Base-by-base conservation (phyloP, 352 stramenopile genomes). In the Vaucheria bursata region DNA sequence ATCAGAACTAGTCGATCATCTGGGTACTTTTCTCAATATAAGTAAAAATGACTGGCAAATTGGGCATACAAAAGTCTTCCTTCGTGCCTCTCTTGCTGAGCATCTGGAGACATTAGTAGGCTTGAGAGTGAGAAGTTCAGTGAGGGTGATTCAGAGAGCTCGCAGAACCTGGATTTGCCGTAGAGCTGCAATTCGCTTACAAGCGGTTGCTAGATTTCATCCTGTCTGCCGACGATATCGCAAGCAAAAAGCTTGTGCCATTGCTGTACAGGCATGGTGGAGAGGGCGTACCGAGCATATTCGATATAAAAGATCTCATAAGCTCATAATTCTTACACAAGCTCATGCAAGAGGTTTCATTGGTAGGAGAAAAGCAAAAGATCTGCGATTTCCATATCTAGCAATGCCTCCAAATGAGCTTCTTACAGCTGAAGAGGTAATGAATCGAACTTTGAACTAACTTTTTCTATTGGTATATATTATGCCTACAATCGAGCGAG, bases 21-120 rank as follows among this genome's bases (percentile, higher is more conserved):
- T 86, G 12, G 75, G 75, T 52, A 38, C 25, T 5, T 45, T 78
- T 38, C 77, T 86, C 32, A 74, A 73, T 34, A 73, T 80, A 32
- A 74, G 67, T n/a, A 33, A 67, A 39, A 33, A 79, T 1, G 82
- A 85, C 70, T 86, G 82, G 82, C 82, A 86, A 71, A 73, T 86
- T 25, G 81, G 81, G 3, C 78, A 82, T 45, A 81, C 81, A n/a
- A 85, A 85, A 69, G 78, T 80, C 8, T 80, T 80, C 75, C 68
- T 80, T 8, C 37, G 67, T 35, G 73, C 34, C 29, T 76, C 75
- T 0, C 72, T 80, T 50, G 72, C 75, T 50, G 40, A 80, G 32
- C 72, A 50, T 50, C 75, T 80, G 12, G 70, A 80, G 45, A 31
- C 45, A 25, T 64, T 80, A 50, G 75, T 80, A 25, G 66, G 77